Conservation (phyloP, 1,284 basidiomycete genomes). For the Marasmius sp. region DNA sequence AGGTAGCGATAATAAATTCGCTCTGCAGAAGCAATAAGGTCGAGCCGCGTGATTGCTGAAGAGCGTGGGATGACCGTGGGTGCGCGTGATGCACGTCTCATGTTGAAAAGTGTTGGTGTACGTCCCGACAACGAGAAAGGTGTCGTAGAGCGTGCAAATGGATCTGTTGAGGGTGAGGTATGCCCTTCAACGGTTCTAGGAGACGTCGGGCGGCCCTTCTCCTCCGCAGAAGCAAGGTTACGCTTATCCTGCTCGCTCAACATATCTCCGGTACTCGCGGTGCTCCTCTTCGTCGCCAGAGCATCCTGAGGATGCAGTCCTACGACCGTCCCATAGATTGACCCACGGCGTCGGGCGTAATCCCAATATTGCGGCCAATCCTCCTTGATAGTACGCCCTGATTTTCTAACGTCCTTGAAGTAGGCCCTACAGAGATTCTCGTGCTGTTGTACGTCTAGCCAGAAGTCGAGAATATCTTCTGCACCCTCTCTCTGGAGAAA, state of each 20-base stretch:
- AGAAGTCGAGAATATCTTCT: constrained; percentile 96
- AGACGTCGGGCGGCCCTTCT: constrained; percentile 54
- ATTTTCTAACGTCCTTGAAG: constrained; percentile 97
- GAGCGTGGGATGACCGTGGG: constrained; percentile 89
- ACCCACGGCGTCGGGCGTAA: constrained; percentile 83
- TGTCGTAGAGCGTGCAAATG: constrained; percentile 64
- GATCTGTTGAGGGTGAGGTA: constrained; percentile 45
- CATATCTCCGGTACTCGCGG: constrained; percentile 69
- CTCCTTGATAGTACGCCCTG: constrained; percentile 86
- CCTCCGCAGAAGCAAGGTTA: constrained; percentile 48
- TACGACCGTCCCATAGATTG: constrained; percentile 88
- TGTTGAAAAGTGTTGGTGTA: constrained; percentile 71
- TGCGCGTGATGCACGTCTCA: constrained; percentile 73
- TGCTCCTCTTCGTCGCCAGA: constrained; percentile 67
- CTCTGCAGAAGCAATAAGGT: constrained; percentile 91
- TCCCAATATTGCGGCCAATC: constrained; percentile 98
- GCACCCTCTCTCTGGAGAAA: constrained; percentile 93
- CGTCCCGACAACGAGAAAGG: constrained; percentile 76
- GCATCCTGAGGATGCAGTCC: constrained; percentile 59
- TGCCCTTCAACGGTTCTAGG: constrained; percentile 50
- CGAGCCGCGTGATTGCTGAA: constrained; percentile 84
- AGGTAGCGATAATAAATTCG: constrained; percentile 95
- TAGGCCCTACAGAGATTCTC: constrained; percentile 98
- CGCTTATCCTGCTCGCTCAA: constrained; percentile 65
- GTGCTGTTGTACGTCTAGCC: constrained; percentile 98